phyloP scores from a whole-genome alignment of 1,284 basidiomycete genomes.

The Pseudozyma hubeiensis region DNA sequence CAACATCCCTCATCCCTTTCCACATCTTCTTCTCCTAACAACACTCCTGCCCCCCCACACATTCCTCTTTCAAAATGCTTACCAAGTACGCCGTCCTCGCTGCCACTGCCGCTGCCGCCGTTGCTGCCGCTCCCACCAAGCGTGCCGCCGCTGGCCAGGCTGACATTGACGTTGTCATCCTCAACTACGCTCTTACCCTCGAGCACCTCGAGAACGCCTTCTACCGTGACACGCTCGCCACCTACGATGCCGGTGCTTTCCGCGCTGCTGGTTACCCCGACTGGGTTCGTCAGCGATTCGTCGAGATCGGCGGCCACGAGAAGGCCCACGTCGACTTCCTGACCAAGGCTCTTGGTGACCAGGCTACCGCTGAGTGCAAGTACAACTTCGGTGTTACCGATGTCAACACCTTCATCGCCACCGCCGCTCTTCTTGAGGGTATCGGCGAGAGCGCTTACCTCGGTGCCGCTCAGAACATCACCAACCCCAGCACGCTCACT shows the following conservation, averaged over 20 bases:
- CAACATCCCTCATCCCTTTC: neutral
- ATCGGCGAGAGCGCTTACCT: slow-evolving; percentile 74
- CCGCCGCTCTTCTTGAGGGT: slow-evolving; percentile 75
- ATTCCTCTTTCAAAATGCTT: slow-evolving; percentile 31
- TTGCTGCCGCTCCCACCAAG: slow-evolving; percentile 43
- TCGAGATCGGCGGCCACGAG: slow-evolving; percentile 72
- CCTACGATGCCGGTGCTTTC: slow-evolving; percentile 72
- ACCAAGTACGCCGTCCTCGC: slow-evolving; percentile 55
- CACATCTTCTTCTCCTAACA: neutral
- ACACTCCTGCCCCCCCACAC: neutral
- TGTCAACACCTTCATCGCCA: slow-evolving; percentile 72
- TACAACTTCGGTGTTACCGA: slow-evolving; percentile 73
- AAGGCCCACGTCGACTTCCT: slow-evolving; percentile 72
- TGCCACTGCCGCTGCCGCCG: slow-evolving; percentile 51
- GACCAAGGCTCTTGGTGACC: slow-evolving; percentile 73
- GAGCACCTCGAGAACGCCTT: slow-evolving; percentile 79
- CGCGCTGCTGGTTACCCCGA: slow-evolving; percentile 72
- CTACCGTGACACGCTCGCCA: slow-evolving; percentile 69
- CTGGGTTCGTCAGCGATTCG: slow-evolving; percentile 72
- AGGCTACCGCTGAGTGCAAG: slow-evolving; percentile 73
- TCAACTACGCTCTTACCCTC: slow-evolving; percentile 77
- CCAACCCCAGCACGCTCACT: slow-evolving; percentile 50
- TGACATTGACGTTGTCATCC: slow-evolving; percentile 69
- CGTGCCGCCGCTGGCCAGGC: slow-evolving; percentile 62
- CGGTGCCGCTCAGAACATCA: slow-evolving; percentile 73